Evolutionary conservation across 2,329 filamentous ascomycete species (phyloP), one percentile per base, ranked within the genome.

Genomic region (Hypoxylon sp.): DNA sequence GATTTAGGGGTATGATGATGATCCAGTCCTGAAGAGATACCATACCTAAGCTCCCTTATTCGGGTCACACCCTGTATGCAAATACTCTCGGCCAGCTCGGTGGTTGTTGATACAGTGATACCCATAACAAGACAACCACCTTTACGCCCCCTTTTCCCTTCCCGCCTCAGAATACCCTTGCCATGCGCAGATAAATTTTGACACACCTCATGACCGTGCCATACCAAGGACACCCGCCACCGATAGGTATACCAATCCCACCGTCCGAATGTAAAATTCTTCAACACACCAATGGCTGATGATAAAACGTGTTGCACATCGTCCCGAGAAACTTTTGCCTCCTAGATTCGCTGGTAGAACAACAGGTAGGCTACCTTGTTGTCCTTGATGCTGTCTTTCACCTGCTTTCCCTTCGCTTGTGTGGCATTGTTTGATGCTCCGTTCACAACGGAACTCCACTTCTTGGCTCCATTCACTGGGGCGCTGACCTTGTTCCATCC

Each of bases 361-460:
- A 99, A 83, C 73, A 99, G 89, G 81, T 99, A 99, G 3, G 96
- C 96, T 65, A 98, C 95, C 85, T 97, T 97, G 85, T 95, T 97
- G 80, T 98, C 95, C 81, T 93, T 94, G 77, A 92, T 87, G 72
- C 82, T 88, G 74, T 90, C 89, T 80, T 88, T 85, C 78, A 84
- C 70, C 80, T 89, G 80, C 81, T 88, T 85, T 76, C 84, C 72
- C 83, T 88, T 86, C 82, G 84, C 81, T 81, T 83, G 82, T 76
- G 84, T 82, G 80, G 84, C 51, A 80, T 81, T 48, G 85, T 85
- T 90, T 46, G 84, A 81, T 24, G 83, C 84, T 42, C 91, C 92
- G 74, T 94, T 96, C 60, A 86, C 87, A 33, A 89, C 85, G 66
- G 84, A 88, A 75, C 88, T 91, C 86, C 92, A 94, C 83, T 94